Evolutionary conservation across 1,284 basidiomycete genomes (phyloP).

Genomic region (Boletus mariae): DNA sequence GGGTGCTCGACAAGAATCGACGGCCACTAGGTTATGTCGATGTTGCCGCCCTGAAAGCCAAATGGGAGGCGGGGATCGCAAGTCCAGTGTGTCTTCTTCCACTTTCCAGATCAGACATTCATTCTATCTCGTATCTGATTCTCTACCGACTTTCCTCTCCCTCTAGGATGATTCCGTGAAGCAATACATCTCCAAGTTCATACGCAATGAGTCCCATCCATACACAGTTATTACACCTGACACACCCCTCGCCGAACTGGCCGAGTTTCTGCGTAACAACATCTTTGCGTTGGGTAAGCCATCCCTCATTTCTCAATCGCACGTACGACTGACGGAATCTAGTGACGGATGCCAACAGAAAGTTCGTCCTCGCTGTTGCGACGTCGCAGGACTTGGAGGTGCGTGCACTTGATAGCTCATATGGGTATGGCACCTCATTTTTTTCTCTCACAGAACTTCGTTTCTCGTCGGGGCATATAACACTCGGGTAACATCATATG

Average conservation of each 20-base stretch:
- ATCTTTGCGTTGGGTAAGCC: conserved; percentile 74
- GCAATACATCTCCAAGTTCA: conserved; percentile 75
- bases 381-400: conserved; percentile 78
- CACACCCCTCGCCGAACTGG: conserved; percentile 73
- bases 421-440: conserved; percentile 1
- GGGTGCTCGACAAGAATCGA: conserved; percentile 69
- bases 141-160: background rate
- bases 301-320: background rate
- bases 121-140: background rate
- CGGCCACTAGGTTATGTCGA: conserved; percentile 82
- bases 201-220: conserved; percentile 57
- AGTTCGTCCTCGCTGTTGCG: conserved; percentile 84
- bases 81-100: conserved; percentile 53
- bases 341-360: conserved; percentile 81
- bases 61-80: conserved; percentile 72
- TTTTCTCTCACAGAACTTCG: conserved; percentile 42
- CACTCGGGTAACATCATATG: conserved; percentile 1
- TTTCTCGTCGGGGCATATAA: conserved; percentile 49
- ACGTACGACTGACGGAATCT: conserved; percentile 4
- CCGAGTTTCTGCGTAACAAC: conserved; percentile 66
- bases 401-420: conserved; percentile 11
- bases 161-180: conserved; percentile 59
- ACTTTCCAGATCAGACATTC: background rate
- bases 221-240: conserved; percentile 81
- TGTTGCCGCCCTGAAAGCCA: conserved; percentile 66